These are phyloP conservation scores for Aspergillus costaricaensis DNA, from an alignment of 2,329 filamentous ascomycete species.

Conservation along the genomic window DNA sequence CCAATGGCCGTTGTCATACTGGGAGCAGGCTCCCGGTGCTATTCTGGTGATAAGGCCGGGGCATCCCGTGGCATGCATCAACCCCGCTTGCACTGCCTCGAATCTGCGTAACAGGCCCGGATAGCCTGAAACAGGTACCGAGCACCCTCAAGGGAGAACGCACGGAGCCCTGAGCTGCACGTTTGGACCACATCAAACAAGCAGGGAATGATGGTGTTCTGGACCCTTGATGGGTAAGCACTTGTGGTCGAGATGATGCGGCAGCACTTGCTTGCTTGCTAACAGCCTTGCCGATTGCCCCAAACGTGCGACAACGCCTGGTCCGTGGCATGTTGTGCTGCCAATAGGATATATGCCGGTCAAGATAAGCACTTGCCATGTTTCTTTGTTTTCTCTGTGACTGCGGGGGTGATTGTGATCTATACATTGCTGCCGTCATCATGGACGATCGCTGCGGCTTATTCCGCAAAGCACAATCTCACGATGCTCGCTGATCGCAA, in stretches of 20 bases:
- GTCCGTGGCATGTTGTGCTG: background rate
- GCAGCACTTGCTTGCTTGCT: background rate
- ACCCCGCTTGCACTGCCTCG: constrained; percentile 5
- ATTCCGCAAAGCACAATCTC: background rate
- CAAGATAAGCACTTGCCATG: background rate
- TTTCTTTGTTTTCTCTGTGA: background rate
- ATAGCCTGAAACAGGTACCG: constrained; percentile 3
- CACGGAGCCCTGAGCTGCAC: background rate
- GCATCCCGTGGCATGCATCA: background rate
- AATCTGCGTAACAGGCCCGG: background rate
- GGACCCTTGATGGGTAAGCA: background rate
- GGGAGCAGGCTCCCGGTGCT: background rate
- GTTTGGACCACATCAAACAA: background rate
- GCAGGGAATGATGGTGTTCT: background rate
- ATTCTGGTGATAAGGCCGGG: background rate
- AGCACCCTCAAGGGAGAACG: background rate
- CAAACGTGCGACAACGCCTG: background rate
- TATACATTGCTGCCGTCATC: background rate
- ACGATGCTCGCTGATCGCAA: background rate
- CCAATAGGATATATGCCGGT: constrained; percentile 2
- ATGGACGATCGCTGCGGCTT: background rate
- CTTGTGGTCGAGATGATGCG: background rate
- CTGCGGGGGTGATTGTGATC: background rate
- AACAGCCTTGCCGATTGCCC: constrained; percentile 1
- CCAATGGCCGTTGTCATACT: background rate